Evolutionary conservation across 257 asterid species (phyloP), one percentile per base, ranked within the genome.

Genomic region (Handroanthus guayacan): DNA sequence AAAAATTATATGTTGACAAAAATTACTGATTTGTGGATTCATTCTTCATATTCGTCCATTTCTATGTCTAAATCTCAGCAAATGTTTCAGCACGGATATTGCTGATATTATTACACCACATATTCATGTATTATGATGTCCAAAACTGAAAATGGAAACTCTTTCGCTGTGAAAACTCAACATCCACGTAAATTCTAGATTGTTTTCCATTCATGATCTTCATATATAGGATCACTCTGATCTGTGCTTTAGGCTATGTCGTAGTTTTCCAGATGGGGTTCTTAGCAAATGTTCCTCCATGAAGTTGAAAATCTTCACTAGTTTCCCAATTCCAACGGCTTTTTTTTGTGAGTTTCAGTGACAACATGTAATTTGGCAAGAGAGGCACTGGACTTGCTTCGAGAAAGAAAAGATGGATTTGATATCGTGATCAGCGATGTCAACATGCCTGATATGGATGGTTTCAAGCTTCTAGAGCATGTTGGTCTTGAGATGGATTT

Each of bases 381-480:
- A 76, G 94, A 91, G 54, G 99, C 99, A 43, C 76, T 95, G 70
- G 71, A 82, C 84, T 74, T 88, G 69, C 98, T 95, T 17, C 89
- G 98, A 60, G 99, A 87, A 82, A 80, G 92, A 75, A 92, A 91
- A 75, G 94, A 89, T 44, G 89, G 97, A 20, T 95, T 80, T 13
- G 98, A 92, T 83, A 92, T 95, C 36, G 98, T 95, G 31, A 91
- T 95, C 66, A 92, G 99, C 57, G 99, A 95, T 55, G 99, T 93
- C 16, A 93, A 92, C 86, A 95, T 95, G 99, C 99, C 99, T 2
- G 98, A 92, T 75, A 92, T 95, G 99, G 98, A 95, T 76, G 99
- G 99, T 56, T 95, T 95, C 85, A 92, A 89, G 89, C 98, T 95
- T 66, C 86, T 92, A 37, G 99, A 95, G 81, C 97, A 84, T 45